A percentile compares a stretch with the other conserved stretches of the same genome.
phyloP scores from a whole-genome alignment of 257 asterid species.

The Solanum dulcamara region DNA sequence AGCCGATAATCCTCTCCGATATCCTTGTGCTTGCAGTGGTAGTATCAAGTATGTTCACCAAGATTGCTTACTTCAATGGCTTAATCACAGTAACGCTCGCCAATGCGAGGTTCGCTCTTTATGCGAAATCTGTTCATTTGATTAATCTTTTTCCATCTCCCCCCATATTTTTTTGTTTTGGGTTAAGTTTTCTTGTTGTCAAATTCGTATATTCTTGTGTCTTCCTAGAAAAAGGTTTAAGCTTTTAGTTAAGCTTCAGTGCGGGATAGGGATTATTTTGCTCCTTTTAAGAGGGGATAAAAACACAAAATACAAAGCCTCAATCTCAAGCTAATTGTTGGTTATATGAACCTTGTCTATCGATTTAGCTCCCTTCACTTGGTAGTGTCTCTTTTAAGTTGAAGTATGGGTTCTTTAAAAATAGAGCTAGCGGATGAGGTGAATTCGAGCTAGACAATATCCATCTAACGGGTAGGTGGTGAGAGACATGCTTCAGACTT shows the following conservation, averaged over 20 bases:
- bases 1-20: conserved; percentile 73
- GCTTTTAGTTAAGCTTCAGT: not conserved
- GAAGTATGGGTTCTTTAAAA: not conserved
- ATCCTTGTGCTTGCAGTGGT: conserved; percentile 98
- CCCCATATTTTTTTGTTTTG: not conserved
- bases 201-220: not conserved
- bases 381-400: not conserved
- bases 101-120: conserved; percentile 69
- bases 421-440: not conserved
- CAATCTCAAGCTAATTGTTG: not conserved
- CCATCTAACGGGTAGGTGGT: not conserved
- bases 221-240: not conserved
- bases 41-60: conserved; percentile 94
- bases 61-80: conserved; percentile 99
- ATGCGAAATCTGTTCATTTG: not conserved
- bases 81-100: conserved; percentile 95
- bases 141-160: not conserved
- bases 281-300: not conserved
- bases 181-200: not conserved
- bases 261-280: not conserved
- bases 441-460: not conserved
- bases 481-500: too few species aligned
- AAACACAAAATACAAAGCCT: not conserved
- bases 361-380: not conserved
- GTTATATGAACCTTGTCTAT: not conserved